Conservation (phyloP, 1,284 basidiomycete genomes). For the Thelephora terrestris region DNA sequence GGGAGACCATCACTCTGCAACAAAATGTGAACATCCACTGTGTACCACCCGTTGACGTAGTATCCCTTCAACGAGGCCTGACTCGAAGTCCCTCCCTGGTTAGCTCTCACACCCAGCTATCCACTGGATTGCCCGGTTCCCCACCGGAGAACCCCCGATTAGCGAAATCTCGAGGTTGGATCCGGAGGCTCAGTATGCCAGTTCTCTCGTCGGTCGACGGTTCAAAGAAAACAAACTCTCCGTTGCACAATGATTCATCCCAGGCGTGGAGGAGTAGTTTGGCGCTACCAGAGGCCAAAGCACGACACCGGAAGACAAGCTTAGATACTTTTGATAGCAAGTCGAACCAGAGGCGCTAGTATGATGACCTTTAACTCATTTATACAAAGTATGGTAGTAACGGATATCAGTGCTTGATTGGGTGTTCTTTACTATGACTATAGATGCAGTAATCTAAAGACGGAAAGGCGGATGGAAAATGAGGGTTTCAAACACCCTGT, state of each 20-base stretch:
- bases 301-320: no score
- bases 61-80: no score
- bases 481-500: conserved; percentile 4
- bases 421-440: no score
- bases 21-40: no score
- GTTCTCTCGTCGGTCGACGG: conserved; percentile 33
- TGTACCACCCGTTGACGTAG: no score
- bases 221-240: conserved; percentile 22
- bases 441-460: background rate
- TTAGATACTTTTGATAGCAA: no score
- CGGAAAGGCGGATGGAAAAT: background rate
- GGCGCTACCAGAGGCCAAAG: conserved; percentile 14
- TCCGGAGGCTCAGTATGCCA: conserved; percentile 68
- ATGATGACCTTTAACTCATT: background rate
- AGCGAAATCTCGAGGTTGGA: conserved; percentile 63
- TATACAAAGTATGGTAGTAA: background rate
- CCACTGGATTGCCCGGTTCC: background rate
- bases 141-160: conserved; percentile 2
- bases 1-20: no score
- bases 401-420: no score
- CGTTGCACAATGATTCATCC: conserved; percentile 14
- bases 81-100: conserved; percentile 1
- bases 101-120: background rate
- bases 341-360: background rate
- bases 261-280: conserved; percentile 16